Conservation (phyloP, 306 rosid genomes). For the Myrica gale region DNA sequence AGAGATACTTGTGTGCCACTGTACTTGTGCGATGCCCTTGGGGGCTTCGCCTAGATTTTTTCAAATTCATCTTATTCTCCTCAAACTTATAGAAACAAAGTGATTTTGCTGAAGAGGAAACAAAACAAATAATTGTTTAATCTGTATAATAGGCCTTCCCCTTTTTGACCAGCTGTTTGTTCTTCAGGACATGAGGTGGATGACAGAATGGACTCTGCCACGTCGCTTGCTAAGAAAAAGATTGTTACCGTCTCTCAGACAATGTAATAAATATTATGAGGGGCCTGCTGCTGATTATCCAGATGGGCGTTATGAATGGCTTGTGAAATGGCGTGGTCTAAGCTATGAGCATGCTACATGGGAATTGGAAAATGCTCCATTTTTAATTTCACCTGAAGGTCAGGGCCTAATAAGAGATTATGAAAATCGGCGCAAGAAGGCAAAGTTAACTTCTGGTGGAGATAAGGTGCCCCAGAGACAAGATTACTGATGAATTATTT, state of each 20-base stretch:
- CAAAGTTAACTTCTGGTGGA: slow-evolving; percentile 30
- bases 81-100: neutral
- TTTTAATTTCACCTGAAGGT: slow-evolving; percentile 47
- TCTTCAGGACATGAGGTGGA: slow-evolving; percentile 44
- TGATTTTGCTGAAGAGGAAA: neutral
- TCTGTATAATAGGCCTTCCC: neutral
- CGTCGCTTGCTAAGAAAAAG: slow-evolving; percentile 61
- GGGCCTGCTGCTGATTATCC: slow-evolving; percentile 35
- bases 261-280: slow-evolving; percentile 27
- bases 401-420: slow-evolving; percentile 46
- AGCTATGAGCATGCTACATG: slow-evolving; percentile 62
- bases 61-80: neutral
- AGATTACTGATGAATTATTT: neutral
- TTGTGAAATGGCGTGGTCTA: slow-evolving; percentile 73
- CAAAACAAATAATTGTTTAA: neutral
- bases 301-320: slow-evolving; percentile 51
- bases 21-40: neutral
- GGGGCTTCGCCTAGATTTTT: neutral
- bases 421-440: slow-evolving; percentile 46
- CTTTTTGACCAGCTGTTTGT: slow-evolving; percentile 14
- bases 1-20: neutral
- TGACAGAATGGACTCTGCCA: slow-evolving; percentile 60
- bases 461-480: slow-evolving; percentile 37
- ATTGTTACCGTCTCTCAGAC: slow-evolving; percentile 30
- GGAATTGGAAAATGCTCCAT: slow-evolving; percentile 60